These are phyloP conservation scores for Trichosporon coremiiforme DNA, from an alignment of 1,284 basidiomycete species.

Conservation along the genomic window DNA sequence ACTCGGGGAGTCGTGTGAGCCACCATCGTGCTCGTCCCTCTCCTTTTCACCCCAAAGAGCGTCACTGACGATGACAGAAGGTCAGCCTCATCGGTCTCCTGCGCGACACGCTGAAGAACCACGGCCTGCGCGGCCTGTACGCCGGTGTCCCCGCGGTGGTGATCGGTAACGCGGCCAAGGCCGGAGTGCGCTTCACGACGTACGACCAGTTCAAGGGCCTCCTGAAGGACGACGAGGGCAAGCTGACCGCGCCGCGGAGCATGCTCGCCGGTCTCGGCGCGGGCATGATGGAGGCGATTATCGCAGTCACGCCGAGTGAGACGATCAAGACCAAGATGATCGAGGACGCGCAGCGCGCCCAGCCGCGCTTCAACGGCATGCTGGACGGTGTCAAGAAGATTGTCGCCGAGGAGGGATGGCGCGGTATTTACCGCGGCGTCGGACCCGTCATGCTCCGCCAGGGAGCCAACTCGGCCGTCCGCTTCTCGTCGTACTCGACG, in stretches of 20 bases:
- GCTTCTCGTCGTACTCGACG: constrained; percentile 94
- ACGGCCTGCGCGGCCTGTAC: constrained; percentile 77
- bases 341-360: constrained; percentile 82
- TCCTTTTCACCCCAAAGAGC: constrained; percentile 12
- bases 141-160: constrained; percentile 84
- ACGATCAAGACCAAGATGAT: constrained; percentile 99
- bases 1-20: background rate
- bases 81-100: constrained; percentile 71
- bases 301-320: constrained; percentile 96
- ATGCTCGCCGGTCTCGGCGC: constrained; percentile 89
- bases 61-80: constrained; percentile 58
- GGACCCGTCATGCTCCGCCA: constrained; percentile 97
- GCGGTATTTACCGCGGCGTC: constrained; percentile 84
- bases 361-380: constrained; percentile 84
- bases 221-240: constrained; percentile 84
- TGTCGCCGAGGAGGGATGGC: constrained; percentile 75
- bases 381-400: constrained; percentile 82
- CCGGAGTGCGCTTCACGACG: constrained; percentile 89
- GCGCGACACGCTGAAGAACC: constrained; percentile 67
- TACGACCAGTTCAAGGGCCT: constrained; percentile 91
- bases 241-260: constrained; percentile 80
- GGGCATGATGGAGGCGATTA: constrained; percentile 89
- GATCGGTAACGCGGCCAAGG: constrained; percentile 86
- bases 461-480: constrained; percentile 93
- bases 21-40: constrained; percentile 41